A percentile compares a stretch with the other conserved stretches of the same genome.
phyloP scores from a whole-genome alignment of 179 eudicot genomes.

The Silene noctiflora region DNA sequence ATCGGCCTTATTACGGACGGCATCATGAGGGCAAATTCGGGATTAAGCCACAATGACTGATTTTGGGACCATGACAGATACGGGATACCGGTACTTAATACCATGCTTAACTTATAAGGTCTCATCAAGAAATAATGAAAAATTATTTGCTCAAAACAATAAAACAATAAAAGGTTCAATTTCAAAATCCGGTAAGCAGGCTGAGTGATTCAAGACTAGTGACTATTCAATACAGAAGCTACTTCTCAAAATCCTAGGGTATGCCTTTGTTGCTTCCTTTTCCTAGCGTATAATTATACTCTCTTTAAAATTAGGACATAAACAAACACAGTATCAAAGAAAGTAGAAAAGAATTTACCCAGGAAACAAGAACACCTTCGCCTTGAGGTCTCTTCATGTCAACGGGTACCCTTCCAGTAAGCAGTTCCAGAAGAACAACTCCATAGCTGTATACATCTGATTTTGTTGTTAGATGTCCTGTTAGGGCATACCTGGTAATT shows the following conservation, averaged over 20 bases:
- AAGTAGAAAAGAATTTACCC: slow-evolving; percentile 48
- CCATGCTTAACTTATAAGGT: background rate
- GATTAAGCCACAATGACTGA: background rate
- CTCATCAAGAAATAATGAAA: background rate
- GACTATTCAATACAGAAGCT: background rate
- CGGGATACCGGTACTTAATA: background rate
- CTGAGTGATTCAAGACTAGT: background rate
- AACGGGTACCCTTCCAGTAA: slow-evolving; percentile 88
- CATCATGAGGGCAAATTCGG: background rate
- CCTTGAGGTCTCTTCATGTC: slow-evolving; percentile 84
- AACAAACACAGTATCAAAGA: background rate
- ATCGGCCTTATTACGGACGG: background rate
- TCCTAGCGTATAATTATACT: background rate
- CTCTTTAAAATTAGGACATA: background rate
- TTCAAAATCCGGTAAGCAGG: background rate
- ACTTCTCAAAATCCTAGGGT: background rate
- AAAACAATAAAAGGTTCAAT: background rate
- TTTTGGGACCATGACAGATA: background rate
- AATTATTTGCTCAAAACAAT: too few relatives aligned
- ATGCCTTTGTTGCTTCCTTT: background rate
- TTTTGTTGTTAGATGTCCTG: slow-evolving; percentile 89
- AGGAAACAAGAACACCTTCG: slow-evolving; percentile 87
- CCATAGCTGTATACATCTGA: slow-evolving; percentile 98
- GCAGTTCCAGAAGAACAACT: slow-evolving; percentile 86
- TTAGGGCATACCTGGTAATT: slow-evolving; percentile 75